Conservation (phyloP, 2,329 filamentous ascomycete genomes). For the Tolypocladium ophioglossoides region DNA sequence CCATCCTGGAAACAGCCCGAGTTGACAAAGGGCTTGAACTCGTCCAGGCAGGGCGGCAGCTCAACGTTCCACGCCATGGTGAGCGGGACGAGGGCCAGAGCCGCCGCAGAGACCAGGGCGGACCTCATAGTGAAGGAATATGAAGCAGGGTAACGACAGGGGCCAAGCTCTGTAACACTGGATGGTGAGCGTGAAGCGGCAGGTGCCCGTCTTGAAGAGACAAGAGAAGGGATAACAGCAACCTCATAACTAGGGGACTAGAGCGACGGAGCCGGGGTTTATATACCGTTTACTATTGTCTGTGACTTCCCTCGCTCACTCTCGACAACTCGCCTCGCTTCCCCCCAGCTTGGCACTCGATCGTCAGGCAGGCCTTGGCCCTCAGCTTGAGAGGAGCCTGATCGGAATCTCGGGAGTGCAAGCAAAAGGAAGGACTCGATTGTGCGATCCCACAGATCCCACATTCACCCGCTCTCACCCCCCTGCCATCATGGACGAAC, state of each 20-base stretch:
- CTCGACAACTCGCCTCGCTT: background rate
- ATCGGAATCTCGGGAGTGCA: background rate
- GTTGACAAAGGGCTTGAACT: slow-evolving; percentile 36
- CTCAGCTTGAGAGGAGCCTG: background rate
- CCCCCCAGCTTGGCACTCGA: background rate
- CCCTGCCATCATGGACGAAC: background rate
- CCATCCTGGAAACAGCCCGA: slow-evolving; percentile 37
- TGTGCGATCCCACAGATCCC: background rate
- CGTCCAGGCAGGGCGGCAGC: slow-evolving; percentile 31
- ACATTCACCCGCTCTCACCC: background rate
- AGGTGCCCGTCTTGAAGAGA: background rate
- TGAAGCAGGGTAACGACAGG: slow-evolving; percentile 5
- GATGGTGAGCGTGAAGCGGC: background rate
- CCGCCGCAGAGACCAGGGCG: slow-evolving; percentile 22
- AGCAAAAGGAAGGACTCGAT: background rate
- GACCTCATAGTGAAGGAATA: slow-evolving; percentile 5
- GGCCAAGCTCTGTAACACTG: background rate
- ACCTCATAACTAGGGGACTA: background rate
- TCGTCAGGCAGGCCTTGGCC: background rate
- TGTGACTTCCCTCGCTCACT: background rate
- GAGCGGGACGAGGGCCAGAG: slow-evolving; percentile 24
- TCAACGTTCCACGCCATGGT: slow-evolving; percentile 31
- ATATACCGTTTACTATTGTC: background rate
- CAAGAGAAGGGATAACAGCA: background rate
- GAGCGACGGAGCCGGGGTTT: background rate